Percentiles rank a stretch among this genome's conserved stretches.
These are phyloP conservation scores for Trametes villosa DNA, from an alignment of 768 basidiomycete genomes.

Conservation along the genomic window DNA sequence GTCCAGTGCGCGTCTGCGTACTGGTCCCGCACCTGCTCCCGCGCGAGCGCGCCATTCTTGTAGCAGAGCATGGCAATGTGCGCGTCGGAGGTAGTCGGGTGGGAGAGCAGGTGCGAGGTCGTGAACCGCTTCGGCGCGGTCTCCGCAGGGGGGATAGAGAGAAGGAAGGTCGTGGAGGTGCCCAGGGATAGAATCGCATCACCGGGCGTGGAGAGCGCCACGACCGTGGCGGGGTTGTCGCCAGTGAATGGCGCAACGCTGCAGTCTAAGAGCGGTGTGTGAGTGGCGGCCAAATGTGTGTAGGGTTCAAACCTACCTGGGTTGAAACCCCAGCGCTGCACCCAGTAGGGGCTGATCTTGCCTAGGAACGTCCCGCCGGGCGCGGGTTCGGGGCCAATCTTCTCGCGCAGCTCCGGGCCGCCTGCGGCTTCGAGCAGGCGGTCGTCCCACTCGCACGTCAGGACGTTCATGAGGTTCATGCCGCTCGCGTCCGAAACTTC, in stretches of 20 bases:
- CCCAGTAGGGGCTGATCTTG: constrained; percentile 69
- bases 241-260: constrained; percentile 85
- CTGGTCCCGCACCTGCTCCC: constrained; percentile 74
- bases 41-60: constrained; percentile 84
- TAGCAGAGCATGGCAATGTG: constrained; percentile 93
- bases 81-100: constrained; percentile 61
- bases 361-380: constrained; percentile 71
- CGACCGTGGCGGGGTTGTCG: constrained; percentile 86
- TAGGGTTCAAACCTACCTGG: constrained; percentile 46
- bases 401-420: constrained; percentile 64
- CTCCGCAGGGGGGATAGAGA: constrained; percentile 71
- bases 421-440: constrained; percentile 68
- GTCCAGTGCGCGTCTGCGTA: constrained; percentile 67
- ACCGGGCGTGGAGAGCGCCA: constrained; percentile 72
- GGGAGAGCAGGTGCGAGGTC: constrained; percentile 74
- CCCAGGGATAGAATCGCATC: constrained; percentile 87
- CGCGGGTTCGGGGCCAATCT: constrained; percentile 80
- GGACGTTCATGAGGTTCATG: constrained; percentile 86
- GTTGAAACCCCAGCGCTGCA: constrained; percentile 74
- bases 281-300: background rate
- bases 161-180: constrained; percentile 85
- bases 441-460: constrained; percentile 76
- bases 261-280: constrained; percentile 53
- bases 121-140: constrained; percentile 70
- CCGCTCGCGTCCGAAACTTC: constrained; percentile 91